These are phyloP conservation scores for Mycena haematopus DNA, from an alignment of 768 basidiomycete genomes.

Conservation along the genomic window DNA sequence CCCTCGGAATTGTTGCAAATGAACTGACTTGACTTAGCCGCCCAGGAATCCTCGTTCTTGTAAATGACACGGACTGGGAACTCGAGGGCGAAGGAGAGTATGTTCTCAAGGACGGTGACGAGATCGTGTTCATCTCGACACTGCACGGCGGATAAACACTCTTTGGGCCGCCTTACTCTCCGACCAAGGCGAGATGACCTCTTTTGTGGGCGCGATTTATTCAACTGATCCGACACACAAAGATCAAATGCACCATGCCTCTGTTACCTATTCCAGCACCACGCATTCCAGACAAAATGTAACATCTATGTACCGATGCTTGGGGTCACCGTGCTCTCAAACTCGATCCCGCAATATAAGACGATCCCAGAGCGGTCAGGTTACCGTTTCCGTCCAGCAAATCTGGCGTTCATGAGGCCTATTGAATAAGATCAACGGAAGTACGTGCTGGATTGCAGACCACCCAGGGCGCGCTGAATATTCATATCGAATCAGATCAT, in stretches of 20 bases:
- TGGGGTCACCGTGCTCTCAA: slow-evolving; percentile 4
- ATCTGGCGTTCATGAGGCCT: slow-evolving; percentile 3
- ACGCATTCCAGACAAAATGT: slow-evolving; percentile 11
- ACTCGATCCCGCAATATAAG: slow-evolving; percentile 12
- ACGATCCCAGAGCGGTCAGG: slow-evolving; percentile 15
- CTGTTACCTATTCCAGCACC: not conserved
- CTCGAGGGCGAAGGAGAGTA: slow-evolving; percentile 94
- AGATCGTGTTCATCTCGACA: slow-evolving; percentile 96
- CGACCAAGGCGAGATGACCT: not conserved
- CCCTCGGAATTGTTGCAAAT: not conserved
- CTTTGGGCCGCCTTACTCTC: not conserved
- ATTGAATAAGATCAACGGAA: not conserved
- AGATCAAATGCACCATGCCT: not conserved
- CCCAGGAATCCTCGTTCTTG: slow-evolving; percentile 94
- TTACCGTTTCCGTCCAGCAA: slow-evolving; percentile 19
- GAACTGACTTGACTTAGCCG: slow-evolving; percentile 59
- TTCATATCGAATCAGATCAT: not conserved
- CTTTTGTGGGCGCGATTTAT: not conserved
- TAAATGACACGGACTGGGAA: slow-evolving; percentile 98
- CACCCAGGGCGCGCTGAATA: slow-evolving; percentile 6
- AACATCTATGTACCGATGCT: slow-evolving; percentile 18
- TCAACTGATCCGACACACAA: not conserved
- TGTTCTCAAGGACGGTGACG: slow-evolving; percentile 75
- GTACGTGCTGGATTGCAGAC: slow-evolving; percentile 19
- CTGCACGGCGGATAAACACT: slow-evolving; percentile 87